Evolutionary conservation across 257 asterid genomes (phyloP).

Genomic region (Jacaranda mimosifolia): DNA sequence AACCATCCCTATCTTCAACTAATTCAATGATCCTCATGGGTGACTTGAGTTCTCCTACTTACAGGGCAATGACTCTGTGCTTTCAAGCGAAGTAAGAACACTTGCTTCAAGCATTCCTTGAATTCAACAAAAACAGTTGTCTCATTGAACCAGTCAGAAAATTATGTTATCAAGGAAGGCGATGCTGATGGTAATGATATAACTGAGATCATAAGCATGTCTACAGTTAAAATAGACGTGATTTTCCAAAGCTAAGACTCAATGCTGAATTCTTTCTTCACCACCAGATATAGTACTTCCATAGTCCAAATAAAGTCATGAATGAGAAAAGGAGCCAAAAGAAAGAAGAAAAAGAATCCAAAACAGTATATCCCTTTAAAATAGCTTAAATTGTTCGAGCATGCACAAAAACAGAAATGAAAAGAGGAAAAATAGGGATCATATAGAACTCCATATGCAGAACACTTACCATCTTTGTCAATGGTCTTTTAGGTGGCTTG

Average conservation of each 20-base stretch:
- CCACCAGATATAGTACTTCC: neutral
- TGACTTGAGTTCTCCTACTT: neutral
- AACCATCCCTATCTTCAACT: slow-evolving; percentile 22
- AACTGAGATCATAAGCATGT: slow-evolving; percentile 17
- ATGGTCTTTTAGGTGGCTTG: slow-evolving; percentile 96
- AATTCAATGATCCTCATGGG: neutral
- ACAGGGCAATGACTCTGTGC: neutral
- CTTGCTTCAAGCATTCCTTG: slow-evolving; percentile 9
- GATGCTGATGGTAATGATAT: slow-evolving; percentile 18
- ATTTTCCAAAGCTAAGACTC: slow-evolving; percentile 17
- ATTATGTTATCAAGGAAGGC: neutral
- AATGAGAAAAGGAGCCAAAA: slow-evolving; percentile 3
- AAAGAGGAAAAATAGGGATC: slow-evolving; percentile 14
- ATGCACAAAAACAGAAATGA: neutral
- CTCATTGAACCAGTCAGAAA: slow-evolving; percentile 2
- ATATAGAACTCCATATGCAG: slow-evolving; percentile 9
- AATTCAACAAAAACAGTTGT: slow-evolving; percentile 1
- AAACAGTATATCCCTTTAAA: neutral
- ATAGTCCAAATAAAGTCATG: slow-evolving; percentile 2
- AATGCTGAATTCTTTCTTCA: neutral
- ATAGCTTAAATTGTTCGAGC: neutral
- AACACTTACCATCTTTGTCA: slow-evolving; percentile 76
- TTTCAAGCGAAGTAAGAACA: slow-evolving; percentile 5
- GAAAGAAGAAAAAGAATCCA: neutral
- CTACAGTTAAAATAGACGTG: neutral